Percentiles rank a stretch among this genome's conserved stretches.
These are phyloP conservation scores for Capsella bursapastoris DNA, from an alignment of 345 rosid species.

Conservation along the genomic window DNA sequence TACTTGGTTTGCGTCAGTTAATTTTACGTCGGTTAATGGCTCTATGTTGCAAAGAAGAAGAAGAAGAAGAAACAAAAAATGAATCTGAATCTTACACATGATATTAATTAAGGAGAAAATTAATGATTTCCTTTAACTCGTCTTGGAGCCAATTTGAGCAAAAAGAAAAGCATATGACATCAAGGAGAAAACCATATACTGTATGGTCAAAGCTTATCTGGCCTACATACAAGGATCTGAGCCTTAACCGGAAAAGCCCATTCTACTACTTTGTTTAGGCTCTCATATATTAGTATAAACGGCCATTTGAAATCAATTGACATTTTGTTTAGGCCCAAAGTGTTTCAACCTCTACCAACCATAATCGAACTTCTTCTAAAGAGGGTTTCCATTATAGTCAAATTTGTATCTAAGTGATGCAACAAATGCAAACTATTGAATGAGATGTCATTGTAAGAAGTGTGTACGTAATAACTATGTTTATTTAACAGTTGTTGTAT, in stretches of 20 bases:
- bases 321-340: neutral
- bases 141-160: neutral
- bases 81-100: neutral
- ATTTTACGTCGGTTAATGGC: neutral
- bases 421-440: no score
- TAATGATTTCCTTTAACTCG: no score
- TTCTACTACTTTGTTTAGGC: no score
- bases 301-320: neutral
- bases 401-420: no score
- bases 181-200: no score
- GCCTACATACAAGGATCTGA: slow-evolving; percentile 10
- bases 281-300: neutral
- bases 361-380: no score
- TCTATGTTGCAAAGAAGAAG: neutral
- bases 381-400: no score
- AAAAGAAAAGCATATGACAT: no score
- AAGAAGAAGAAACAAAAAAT: no score
- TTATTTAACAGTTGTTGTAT: neutral
- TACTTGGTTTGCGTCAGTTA: neutral
- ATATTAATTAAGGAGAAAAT: no score
- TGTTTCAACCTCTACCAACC: neutral
- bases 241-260: neutral
- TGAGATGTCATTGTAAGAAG: no score
- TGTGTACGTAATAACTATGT: neutral
- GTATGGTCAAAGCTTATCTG: neutral